Evolutionary conservation across 176 grass and related monocot species (phyloP).

Genomic region (Oryza punctata): DNA sequence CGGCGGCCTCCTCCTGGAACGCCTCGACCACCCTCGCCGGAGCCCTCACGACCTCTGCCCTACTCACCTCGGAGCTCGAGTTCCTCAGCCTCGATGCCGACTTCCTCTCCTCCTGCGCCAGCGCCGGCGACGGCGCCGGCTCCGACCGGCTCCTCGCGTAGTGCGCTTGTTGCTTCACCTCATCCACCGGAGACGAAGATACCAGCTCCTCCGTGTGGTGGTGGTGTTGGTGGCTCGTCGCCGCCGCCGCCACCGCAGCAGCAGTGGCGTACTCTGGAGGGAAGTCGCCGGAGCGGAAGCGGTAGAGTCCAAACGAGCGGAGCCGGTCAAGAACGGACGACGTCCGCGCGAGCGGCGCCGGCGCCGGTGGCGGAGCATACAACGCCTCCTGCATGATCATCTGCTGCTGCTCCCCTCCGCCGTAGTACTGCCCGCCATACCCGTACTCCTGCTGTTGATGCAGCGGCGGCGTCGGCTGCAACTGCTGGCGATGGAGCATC

Average conservation of each 20-base stretch:
- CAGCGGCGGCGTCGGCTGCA: not conserved
- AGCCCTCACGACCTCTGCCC: not conserved
- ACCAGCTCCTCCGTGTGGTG: not conserved
- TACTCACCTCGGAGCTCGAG: conserved; percentile 28
- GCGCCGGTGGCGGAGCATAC: conserved; percentile 17
- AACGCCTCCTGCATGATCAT: conserved; percentile 3
- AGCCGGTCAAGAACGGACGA: conserved; percentile 64
- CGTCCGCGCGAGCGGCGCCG: conserved; percentile 41
- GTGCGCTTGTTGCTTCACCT: not conserved
- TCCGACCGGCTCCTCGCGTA: conserved; percentile 52
- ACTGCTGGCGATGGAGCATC: not conserved
- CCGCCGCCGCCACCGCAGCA: not conserved
- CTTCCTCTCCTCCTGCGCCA: conserved; percentile 15
- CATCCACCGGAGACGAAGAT: not conserved
- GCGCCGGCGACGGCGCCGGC: conserved; percentile 20
- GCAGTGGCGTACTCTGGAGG: conserved; percentile 30
- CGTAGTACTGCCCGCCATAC: not conserved
- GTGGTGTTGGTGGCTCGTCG: not conserved
- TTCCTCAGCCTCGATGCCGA: conserved; percentile 15
- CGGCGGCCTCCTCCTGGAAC: conserved; percentile 18
- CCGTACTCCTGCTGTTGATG: not conserved
- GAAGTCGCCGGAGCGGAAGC: conserved; percentile 77
- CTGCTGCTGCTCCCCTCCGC: not conserved
- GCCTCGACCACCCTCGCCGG: not conserved
- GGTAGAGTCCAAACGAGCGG: conserved; percentile 67